Percentiles rank a stretch among this genome's conserved stretches.
phyloP scores from a whole-genome alignment of 768 basidiomycete genomes.

The Boletus fagicola region DNA sequence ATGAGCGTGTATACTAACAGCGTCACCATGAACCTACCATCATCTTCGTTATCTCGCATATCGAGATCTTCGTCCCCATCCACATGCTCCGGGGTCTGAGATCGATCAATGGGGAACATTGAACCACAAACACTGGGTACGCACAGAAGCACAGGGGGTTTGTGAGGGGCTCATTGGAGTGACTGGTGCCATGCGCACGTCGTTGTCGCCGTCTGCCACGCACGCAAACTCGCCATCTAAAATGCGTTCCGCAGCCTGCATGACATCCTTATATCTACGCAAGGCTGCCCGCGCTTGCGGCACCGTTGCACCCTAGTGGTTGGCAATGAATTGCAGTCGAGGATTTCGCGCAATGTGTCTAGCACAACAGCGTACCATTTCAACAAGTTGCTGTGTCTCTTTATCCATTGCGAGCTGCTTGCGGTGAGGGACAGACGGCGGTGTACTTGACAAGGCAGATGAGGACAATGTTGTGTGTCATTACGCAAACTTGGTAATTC shows the following conservation, averaged over 20 bases:
- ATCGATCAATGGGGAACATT: constrained; percentile 1
- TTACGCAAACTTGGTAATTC: constrained; percentile 24
- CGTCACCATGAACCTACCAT: constrained; percentile 34
- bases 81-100: constrained; percentile 60
- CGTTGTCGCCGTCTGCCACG: constrained; percentile 51
- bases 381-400: constrained; percentile 60
- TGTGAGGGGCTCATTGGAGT: constrained; percentile 31
- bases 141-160: constrained; percentile 26
- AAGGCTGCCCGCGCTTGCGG: constrained; percentile 84
- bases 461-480: constrained; percentile 18
- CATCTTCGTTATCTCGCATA: constrained; percentile 51
- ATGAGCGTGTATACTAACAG: constrained; percentile 9
- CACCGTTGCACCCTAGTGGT: constrained; percentile 69
- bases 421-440: background rate
- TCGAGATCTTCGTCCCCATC: constrained; percentile 49
- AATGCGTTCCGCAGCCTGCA: constrained; percentile 85
- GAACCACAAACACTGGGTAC: background rate
- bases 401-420: constrained; percentile 42
- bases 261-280: constrained; percentile 80
- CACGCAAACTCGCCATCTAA: constrained; percentile 84
- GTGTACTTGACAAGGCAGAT: constrained; percentile 1
- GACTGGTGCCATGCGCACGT: constrained; percentile 44
- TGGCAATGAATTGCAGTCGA: constrained; percentile 1
- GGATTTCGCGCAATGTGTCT: background rate
- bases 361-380: constrained; percentile 43